Evolutionary conservation across 441 rosid genomes (phyloP).

Genomic region (Pelargonium fulgidum): DNA sequence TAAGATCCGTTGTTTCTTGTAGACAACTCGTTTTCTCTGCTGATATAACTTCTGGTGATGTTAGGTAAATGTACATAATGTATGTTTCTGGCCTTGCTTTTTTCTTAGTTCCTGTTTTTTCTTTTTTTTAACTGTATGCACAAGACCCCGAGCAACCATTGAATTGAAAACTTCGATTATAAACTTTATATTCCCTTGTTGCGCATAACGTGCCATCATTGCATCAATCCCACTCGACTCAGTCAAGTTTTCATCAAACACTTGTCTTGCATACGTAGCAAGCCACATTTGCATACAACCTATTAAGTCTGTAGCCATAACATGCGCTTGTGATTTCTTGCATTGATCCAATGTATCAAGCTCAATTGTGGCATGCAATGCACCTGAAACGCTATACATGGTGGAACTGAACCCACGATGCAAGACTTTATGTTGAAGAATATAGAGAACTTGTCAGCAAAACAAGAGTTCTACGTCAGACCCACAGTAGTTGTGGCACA

Average conservation of each 20-base stretch:
- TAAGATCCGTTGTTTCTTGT: no score
- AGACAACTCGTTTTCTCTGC: no score
- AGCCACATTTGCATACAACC: conserved; percentile 23
- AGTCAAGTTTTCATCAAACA: conserved; percentile 29
- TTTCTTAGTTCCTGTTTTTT: no score
- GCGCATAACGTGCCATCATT: conserved; percentile 37
- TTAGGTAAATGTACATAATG: no score
- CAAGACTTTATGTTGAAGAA: conserved; percentile 20
- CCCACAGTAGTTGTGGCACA: conserved; percentile 34
- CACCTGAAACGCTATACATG: conserved; percentile 30
- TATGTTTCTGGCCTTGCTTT: no score
- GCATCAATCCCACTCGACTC: conserved; percentile 35
- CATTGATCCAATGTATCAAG: conserved; percentile 37
- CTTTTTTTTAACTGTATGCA: no score
- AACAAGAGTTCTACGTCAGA: conserved; percentile 29
- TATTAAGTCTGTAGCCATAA: conserved; percentile 20
- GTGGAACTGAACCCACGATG: conserved; percentile 24
- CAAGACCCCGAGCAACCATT: conserved; percentile 22
- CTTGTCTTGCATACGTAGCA: conserved; percentile 15
- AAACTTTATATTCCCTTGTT: conserved; percentile 30
- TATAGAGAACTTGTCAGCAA: conserved; percentile 16
- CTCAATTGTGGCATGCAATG: conserved; percentile 27
- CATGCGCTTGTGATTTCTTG: conserved; percentile 34
- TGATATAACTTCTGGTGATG: no score
- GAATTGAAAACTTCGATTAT: conserved; percentile 27